phyloP scores from a whole-genome alignment of 2,329 filamentous ascomycete species.

The Gaeumannomyces sp. region DNA sequence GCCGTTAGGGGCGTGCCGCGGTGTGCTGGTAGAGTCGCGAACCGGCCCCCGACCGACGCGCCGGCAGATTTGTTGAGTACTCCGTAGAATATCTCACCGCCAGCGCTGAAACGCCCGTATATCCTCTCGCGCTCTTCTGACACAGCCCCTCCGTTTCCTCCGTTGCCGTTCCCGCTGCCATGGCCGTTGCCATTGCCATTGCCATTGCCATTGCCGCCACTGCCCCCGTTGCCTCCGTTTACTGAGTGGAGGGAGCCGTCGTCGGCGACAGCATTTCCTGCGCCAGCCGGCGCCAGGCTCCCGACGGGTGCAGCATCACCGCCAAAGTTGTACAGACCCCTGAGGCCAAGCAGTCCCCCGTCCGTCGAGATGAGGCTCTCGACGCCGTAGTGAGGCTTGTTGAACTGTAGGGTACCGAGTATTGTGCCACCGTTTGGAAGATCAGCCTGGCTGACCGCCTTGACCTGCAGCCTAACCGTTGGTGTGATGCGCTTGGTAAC shows the following conservation, averaged over 20 bases:
- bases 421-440: constrained; percentile 72
- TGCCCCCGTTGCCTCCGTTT: constrained; percentile 12
- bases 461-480: constrained; percentile 72
- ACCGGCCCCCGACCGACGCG: constrained; percentile 80
- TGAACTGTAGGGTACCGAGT: constrained; percentile 69
- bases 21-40: constrained; percentile 76
- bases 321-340: constrained; percentile 93
- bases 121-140: constrained; percentile 49
- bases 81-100: constrained; percentile 92
- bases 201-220: not conserved
- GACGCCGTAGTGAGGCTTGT: constrained; percentile 78
- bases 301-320: constrained; percentile 43
- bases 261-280: constrained; percentile 24
- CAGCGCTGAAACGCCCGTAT: constrained; percentile 80
- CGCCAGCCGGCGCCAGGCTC: no score
- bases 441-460: constrained; percentile 66
- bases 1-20: constrained; percentile 88
- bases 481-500: constrained; percentile 74
- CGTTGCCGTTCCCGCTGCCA: constrained; percentile 10
- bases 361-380: constrained; percentile 92
- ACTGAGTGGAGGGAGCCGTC: constrained; percentile 16
- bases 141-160: constrained; percentile 9
- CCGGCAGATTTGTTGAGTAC: constrained; percentile 90
- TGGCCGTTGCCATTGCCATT: constrained; percentile 1
- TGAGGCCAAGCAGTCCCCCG: constrained; percentile 77